Evolutionary conservation across 495 filamentous ascomycete genomes (phyloP).

Genomic region (Penicillium goetzii): DNA sequence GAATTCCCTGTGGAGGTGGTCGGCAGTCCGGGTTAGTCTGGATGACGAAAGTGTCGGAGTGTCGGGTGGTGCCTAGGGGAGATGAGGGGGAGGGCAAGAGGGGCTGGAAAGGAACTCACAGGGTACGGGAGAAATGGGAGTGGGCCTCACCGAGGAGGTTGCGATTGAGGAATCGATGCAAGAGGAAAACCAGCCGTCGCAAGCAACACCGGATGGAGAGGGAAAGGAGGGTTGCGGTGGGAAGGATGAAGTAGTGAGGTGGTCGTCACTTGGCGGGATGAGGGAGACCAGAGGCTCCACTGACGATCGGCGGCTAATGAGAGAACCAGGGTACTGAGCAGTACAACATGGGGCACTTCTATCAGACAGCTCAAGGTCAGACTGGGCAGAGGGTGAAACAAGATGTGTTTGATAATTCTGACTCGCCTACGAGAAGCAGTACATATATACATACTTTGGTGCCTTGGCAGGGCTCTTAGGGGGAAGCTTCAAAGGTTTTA

Average conservation of each 20-base stretch:
- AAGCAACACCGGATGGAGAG: conserved; percentile 21
- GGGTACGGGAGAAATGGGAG: conserved; percentile 15
- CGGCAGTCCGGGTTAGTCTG: conserved; percentile 25
- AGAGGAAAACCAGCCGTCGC: conserved; percentile 18
- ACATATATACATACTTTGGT: neutral
- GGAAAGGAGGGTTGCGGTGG: conserved; percentile 16
- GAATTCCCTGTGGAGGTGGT: conserved; percentile 10
- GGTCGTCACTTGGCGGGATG: conserved; percentile 47
- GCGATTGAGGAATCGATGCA: conserved; percentile 20
- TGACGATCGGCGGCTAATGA: conserved; percentile 48
- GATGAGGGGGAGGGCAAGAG: conserved; percentile 26
- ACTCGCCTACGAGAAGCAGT: neutral
- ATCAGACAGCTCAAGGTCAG: neutral
- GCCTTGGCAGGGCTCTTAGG: conserved; percentile 3
- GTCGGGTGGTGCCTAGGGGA: conserved; percentile 32
- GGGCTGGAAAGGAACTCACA: conserved; percentile 24
- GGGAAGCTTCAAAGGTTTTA: conserved; percentile 1
- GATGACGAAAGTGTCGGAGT: conserved; percentile 26
- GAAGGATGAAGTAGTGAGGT: conserved; percentile 35
- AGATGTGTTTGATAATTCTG: neutral
- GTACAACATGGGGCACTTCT: conserved; percentile 13
- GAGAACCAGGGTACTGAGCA: conserved; percentile 29
- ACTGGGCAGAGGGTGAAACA: neutral
- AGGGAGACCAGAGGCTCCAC: conserved; percentile 39
- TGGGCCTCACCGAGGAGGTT: conserved; percentile 14